Conservation (phyloP, 2,329 filamentous ascomycete genomes). For the Neoscytalidium dimidiatum region DNA sequence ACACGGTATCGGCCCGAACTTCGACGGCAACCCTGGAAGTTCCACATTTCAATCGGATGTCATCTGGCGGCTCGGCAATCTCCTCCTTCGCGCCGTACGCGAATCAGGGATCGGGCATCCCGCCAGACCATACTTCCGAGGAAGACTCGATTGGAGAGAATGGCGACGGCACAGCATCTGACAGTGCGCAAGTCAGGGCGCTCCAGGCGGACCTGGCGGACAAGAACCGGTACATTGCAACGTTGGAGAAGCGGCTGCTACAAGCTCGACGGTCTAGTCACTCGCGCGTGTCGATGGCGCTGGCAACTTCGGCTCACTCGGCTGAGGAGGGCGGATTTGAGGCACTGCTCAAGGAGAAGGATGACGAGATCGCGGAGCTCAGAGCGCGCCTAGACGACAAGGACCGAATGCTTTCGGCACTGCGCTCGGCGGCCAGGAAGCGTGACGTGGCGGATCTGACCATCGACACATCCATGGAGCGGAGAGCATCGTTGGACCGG, state of each 20-base stretch:
- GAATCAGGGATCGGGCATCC: constrained; percentile 25
- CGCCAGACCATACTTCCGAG: constrained; percentile 31
- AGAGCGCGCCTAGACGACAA: constrained; percentile 89
- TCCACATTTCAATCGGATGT: constrained; percentile 29
- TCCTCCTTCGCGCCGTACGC: constrained; percentile 29
- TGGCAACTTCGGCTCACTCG: constrained; percentile 63
- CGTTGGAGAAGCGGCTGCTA: constrained; percentile 85
- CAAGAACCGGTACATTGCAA: constrained; percentile 95
- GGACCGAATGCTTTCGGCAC: constrained; percentile 85
- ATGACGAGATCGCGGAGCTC: constrained; percentile 89
- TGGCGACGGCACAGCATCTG: constrained; percentile 80
- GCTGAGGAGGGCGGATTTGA: constrained; percentile 77
- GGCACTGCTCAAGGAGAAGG: constrained; percentile 78
- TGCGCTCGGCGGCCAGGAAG: constrained; percentile 82
- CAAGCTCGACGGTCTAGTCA: constrained; percentile 90
- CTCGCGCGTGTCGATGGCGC: constrained; percentile 77
- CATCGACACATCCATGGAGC: constrained; percentile 25
- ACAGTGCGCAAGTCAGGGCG: constrained; percentile 84
- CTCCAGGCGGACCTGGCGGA: constrained; percentile 93
- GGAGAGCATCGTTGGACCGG: background rate
- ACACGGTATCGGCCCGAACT: constrained; percentile 53
- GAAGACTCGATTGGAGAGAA: constrained; percentile 70
- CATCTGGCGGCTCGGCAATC: constrained; percentile 27
- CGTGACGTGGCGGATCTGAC: constrained; percentile 74
- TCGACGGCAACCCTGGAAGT: constrained; percentile 44